Percentiles rank a stretch among this genome's conserved stretches.
Evolutionary conservation across 305 asterid genomes (phyloP).

Genomic region (Fraxinus ornus): DNA sequence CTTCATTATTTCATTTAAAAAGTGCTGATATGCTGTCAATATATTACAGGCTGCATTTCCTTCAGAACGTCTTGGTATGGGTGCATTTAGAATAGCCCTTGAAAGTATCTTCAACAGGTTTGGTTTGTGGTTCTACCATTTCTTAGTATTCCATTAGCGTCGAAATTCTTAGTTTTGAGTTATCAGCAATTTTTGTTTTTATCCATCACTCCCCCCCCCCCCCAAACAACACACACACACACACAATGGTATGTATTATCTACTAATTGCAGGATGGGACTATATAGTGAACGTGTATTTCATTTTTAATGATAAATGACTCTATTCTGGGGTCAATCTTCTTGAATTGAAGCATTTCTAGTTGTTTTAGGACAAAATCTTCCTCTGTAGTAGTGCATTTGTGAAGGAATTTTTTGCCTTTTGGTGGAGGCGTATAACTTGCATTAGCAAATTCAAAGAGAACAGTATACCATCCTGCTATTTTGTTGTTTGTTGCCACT

Average conservation of each 20-base stretch:
- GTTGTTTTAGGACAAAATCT: background rate
- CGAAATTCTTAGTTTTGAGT: background rate
- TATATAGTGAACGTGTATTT: background rate
- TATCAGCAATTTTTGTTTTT: background rate
- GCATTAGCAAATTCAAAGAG: background rate
- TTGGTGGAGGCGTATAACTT: background rate
- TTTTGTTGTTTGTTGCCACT: background rate
- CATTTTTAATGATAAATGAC: background rate
- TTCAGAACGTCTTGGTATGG: constrained; percentile 66
- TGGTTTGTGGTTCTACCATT: background rate
- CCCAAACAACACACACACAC: too few relatives aligned
- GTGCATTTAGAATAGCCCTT: constrained; percentile 65
- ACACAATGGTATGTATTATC: background rate
- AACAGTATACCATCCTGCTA: background rate
- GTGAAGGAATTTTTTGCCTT: background rate
- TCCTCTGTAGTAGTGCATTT: background rate
- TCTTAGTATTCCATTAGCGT: background rate
- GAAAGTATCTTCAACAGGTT: constrained; percentile 66
- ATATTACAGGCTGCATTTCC: constrained; percentile 61
- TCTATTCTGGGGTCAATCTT: background rate
- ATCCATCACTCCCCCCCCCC: background rate
- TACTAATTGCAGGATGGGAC: constrained; percentile 2
- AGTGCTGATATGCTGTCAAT: constrained; percentile 6
- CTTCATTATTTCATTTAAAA: constrained; percentile 12
- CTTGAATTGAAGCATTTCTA: background rate